phyloP scores from a whole-genome alignment of 2,329 filamentous ascomycete genomes.

The Trichophyton schoenleinii region DNA sequence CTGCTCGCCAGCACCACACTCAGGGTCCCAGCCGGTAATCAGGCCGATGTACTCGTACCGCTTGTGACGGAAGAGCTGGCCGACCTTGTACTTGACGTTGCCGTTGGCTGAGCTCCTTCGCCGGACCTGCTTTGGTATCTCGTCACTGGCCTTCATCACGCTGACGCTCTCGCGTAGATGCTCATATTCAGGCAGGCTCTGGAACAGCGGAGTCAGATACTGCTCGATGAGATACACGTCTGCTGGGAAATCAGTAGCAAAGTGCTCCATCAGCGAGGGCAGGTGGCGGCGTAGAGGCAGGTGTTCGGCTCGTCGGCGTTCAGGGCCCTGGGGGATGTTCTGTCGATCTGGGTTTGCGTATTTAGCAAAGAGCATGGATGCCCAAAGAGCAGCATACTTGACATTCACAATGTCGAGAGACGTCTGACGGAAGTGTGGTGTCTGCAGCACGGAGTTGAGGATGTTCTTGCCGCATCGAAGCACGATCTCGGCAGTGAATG shows the following conservation, averaged over 20 bases:
- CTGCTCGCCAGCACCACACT: constrained; percentile 46
- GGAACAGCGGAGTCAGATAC: constrained; percentile 52
- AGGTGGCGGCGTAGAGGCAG: constrained; percentile 50
- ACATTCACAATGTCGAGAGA: constrained; percentile 47
- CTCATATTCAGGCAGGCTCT: constrained; percentile 40
- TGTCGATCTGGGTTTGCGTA: constrained; percentile 17
- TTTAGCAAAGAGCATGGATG: constrained; percentile 43
- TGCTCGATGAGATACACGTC: constrained; percentile 60
- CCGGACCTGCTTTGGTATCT: constrained; percentile 40
- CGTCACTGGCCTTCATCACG: constrained; percentile 45
- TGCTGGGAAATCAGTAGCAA: constrained; percentile 54
- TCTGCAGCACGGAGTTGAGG: constrained; percentile 53
- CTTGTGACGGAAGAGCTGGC: constrained; percentile 72
- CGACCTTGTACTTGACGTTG: constrained; percentile 56
- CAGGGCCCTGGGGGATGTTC: neutral
- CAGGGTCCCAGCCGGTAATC: constrained; percentile 73
- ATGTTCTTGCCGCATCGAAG: constrained; percentile 72
- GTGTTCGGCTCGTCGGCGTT: constrained; percentile 26
- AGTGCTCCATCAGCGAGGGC: constrained; percentile 51
- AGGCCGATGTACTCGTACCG: constrained; percentile 69
- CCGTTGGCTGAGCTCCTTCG: constrained; percentile 23
- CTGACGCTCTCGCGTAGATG: constrained; percentile 43
- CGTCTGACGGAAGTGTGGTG: constrained; percentile 25
- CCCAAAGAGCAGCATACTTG: constrained; percentile 64
- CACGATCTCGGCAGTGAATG: constrained; percentile 54